Conservation (phyloP, 2,329 filamentous ascomycete genomes). For the Colletotrichum tabaci region DNA sequence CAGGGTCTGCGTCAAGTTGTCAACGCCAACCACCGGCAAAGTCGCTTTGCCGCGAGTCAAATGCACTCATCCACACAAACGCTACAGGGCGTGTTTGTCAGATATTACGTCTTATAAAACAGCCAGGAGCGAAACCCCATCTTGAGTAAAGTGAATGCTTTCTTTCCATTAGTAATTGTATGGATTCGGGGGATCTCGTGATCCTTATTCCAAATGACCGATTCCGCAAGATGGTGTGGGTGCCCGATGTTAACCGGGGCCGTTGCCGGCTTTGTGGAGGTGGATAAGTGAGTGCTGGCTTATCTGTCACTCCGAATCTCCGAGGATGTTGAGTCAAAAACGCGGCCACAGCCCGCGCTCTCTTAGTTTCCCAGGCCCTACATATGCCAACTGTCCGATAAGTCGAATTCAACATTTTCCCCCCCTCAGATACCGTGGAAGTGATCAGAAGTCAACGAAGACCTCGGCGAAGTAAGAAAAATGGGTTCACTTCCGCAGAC, state of each 20-base stretch:
- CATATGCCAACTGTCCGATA: not conserved
- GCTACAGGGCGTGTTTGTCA: not conserved
- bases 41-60: not conserved
- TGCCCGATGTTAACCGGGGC: slow-evolving; percentile 32
- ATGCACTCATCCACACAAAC: not conserved
- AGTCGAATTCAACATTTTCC: not conserved
- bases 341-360: not conserved
- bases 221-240: slow-evolving; percentile 28
- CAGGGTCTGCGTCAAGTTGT: not conserved
- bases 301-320: slow-evolving; percentile 14
- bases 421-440: not conserved
- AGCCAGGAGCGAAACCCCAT: not conserved
- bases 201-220: slow-evolving; percentile 24
- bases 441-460: too few species aligned
- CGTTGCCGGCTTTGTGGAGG: slow-evolving; percentile 20
- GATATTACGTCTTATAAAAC: not conserved
- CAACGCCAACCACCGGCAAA: not conserved
- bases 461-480: not conserved
- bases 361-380: not conserved
- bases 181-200: slow-evolving; percentile 9
- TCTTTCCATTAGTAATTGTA: slow-evolving; percentile 22
- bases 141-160: not conserved
- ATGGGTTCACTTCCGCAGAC: slow-evolving; percentile 33
- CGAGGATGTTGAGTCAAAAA: not conserved
- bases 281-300: slow-evolving; percentile 15